A percentile compares a stretch with the other conserved stretches of the same genome.
Conservation (phyloP, 768 basidiomycete genomes). For the Trametes meyenii region DNA sequence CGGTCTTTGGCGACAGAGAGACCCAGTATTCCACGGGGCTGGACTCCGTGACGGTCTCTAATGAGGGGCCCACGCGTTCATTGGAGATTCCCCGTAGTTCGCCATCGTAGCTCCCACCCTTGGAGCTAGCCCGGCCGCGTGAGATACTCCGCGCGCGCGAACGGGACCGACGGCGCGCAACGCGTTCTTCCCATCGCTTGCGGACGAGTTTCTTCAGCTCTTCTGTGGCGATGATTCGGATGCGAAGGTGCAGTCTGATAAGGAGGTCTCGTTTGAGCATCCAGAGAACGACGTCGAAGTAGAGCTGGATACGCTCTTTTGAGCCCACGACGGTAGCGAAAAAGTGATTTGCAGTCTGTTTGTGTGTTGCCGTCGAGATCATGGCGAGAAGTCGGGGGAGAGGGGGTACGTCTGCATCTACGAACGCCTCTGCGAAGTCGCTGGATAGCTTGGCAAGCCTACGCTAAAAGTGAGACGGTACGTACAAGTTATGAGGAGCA, state of each 20-base stretch:
- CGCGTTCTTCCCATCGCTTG: constrained; percentile 35
- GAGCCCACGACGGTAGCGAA: constrained; percentile 75
- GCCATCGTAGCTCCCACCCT: not conserved
- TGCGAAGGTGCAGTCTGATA: constrained; percentile 80
- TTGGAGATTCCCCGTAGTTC: constrained; percentile 7
- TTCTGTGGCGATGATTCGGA: constrained; percentile 79
- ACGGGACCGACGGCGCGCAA: constrained; percentile 36
- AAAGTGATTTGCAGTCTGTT: constrained; percentile 72
- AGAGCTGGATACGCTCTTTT: constrained; percentile 68
- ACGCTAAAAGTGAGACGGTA: not conserved
- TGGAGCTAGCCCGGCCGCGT: constrained; percentile 5
- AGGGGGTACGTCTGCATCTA: constrained; percentile 59
- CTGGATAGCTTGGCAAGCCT: constrained; percentile 57
- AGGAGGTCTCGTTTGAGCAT: constrained; percentile 87
- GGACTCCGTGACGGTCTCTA: constrained; percentile 23
- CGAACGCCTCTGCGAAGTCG: constrained; percentile 67
- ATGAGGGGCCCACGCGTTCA: constrained; percentile 25
- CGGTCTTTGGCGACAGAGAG: constrained; percentile 57
- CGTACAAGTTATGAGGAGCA: too few relatives aligned
- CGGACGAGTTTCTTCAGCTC: constrained; percentile 76
- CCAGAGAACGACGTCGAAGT: constrained; percentile 87
- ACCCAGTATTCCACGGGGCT: constrained; percentile 45
- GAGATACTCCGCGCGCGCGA: constrained; percentile 25
- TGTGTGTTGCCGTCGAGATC: constrained; percentile 70
- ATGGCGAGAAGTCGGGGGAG: constrained; percentile 74